phyloP scores from a whole-genome alignment of 1,284 basidiomycete genomes.

The Exobasidium rhododendri region DNA sequence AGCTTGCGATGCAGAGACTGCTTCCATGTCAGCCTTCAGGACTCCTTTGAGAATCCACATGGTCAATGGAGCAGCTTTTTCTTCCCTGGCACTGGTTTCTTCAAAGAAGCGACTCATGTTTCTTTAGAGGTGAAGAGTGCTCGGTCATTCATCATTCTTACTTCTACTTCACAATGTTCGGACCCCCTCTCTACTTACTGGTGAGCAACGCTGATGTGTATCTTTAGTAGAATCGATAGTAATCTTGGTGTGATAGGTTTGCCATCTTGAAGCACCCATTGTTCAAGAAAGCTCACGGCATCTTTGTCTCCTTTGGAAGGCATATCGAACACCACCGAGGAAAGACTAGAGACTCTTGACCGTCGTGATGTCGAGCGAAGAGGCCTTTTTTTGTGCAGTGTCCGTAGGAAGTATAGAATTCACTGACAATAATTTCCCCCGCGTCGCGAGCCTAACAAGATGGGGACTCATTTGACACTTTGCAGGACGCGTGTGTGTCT shows the following conservation, averaged over 20 bases:
- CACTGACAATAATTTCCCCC: too few relatives aligned
- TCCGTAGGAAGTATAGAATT: too few relatives aligned
- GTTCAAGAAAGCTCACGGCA: background rate
- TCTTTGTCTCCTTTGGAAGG: background rate
- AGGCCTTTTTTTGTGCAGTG: too few relatives aligned
- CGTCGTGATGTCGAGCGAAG: too few relatives aligned
- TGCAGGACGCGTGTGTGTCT: too few relatives aligned
- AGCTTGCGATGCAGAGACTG: background rate
- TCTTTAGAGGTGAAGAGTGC: background rate
- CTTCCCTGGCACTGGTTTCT: background rate
- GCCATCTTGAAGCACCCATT: background rate
- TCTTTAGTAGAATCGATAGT: background rate
- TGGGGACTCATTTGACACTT: too few relatives aligned
- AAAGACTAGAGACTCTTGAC: too few relatives aligned
- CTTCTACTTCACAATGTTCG: too few relatives aligned
- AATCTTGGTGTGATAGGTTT: constrained; percentile 7
- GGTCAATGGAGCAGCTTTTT: background rate
- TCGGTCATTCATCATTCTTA: too few relatives aligned
- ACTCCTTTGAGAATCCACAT: background rate
- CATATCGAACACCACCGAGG: too few relatives aligned
- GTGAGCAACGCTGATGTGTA: constrained; percentile 2
- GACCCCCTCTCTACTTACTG: background rate
- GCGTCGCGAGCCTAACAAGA: too few relatives aligned
- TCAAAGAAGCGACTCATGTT: background rate
- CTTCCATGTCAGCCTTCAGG: background rate